phyloP scores from a whole-genome alignment of 2,329 filamentous ascomycete species.

The Claviceps purpurea region DNA sequence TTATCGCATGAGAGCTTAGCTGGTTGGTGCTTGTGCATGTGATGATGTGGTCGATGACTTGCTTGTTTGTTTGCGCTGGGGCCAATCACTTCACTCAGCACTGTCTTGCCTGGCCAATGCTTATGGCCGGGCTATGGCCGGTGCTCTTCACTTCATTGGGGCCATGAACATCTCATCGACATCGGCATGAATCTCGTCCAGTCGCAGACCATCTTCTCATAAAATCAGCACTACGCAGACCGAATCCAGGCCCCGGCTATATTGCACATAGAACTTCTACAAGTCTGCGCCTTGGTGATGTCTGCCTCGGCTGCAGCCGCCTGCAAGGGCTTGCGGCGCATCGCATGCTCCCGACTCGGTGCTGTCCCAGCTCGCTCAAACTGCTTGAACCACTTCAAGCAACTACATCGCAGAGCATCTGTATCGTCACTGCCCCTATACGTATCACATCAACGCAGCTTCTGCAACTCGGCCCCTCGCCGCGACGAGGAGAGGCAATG shows the following conservation, averaged over 20 bases:
- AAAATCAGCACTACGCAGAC: neutral
- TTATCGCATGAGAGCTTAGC: neutral
- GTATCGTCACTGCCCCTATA: neutral
- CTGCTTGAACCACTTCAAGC: neutral
- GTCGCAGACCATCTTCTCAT: neutral
- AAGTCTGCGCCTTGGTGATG: neutral
- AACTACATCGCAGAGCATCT: no score
- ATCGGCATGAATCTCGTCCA: neutral
- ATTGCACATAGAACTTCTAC: no score
- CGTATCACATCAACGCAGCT: neutral
- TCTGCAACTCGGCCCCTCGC: neutral
- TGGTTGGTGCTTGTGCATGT: neutral
- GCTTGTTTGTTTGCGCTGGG: neutral
- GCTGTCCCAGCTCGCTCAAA: neutral
- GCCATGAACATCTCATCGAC: neutral
- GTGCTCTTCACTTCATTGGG: neutral
- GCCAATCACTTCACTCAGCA: neutral
- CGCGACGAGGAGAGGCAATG: slow-evolving; percentile 46
- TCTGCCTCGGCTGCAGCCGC: neutral
- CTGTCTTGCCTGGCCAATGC: neutral
- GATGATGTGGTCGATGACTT: no score
- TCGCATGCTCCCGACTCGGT: neutral
- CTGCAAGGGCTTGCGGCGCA: slow-evolving; percentile 2
- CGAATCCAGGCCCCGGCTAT: no score
- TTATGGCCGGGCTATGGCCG: neutral